Conservation (phyloP, 345 rosid species). For the Adansonia digitata region DNA sequence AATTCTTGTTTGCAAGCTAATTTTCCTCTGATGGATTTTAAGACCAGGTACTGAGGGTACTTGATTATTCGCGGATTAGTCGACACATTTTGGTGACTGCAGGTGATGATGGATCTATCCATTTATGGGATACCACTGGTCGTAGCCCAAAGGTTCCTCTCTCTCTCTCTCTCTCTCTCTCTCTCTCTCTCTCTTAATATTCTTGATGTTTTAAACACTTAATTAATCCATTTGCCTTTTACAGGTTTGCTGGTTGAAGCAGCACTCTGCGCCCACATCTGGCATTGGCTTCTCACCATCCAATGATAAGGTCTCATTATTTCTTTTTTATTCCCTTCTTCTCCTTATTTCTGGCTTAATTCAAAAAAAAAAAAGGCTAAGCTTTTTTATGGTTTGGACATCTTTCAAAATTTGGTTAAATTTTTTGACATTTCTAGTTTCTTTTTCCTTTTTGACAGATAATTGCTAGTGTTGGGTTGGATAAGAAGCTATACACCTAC, state of each 20-base stretch:
- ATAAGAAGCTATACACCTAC: constrained; percentile 85
- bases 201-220: neutral
- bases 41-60: constrained; percentile 96
- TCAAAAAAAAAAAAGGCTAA: neutral
- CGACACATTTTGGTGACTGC: constrained; percentile 92
- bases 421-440: constrained; percentile 3
- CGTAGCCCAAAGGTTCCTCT: constrained; percentile 77
- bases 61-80: constrained; percentile 88
- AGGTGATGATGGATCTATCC: constrained; percentile 97
- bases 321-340: neutral
- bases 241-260: constrained; percentile 92
- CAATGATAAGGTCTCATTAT: constrained; percentile 70
- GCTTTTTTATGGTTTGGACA: neutral
- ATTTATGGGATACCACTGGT: constrained; percentile 95
- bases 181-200: neutral
- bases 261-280: constrained; percentile 95
- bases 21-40: constrained; percentile 40
- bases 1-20: constrained; percentile 30
- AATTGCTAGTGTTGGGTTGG: constrained; percentile 91
- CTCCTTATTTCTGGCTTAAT: neutral
- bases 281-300: constrained; percentile 96
- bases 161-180: neutral
- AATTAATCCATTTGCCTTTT: constrained; percentile 18
- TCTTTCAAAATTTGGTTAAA: constrained; percentile 1
- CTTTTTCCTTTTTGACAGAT: constrained; percentile 43